Percentiles rank a stretch among this genome's conserved stretches.
Evolutionary conservation across 768 basidiomycete species (phyloP).

Genomic region (Leccinum ochraceum): DNA sequence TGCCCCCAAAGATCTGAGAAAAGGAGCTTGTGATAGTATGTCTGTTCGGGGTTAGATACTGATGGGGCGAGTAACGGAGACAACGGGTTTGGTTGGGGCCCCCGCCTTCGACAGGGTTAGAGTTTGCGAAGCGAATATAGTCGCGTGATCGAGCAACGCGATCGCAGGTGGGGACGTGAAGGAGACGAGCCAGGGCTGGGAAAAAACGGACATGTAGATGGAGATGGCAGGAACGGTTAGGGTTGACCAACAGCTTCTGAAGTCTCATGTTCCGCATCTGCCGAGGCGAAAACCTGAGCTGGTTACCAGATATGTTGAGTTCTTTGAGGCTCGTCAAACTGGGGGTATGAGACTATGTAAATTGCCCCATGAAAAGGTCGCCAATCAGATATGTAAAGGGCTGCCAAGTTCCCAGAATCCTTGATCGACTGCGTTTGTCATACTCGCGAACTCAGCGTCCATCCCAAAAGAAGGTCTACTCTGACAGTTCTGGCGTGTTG

Average conservation of each 20-base stretch:
- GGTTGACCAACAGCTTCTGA: constrained; percentile 45
- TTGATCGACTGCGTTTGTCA: too few relatives aligned
- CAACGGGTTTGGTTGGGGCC: constrained; percentile 6
- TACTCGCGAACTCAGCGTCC: too few relatives aligned
- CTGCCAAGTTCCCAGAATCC: too few relatives aligned
- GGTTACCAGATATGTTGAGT: constrained; percentile 62
- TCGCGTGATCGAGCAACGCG: constrained; percentile 18
- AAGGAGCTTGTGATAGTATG: too few relatives aligned
- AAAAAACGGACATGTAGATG: constrained; percentile 15
- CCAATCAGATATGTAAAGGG: too few relatives aligned
- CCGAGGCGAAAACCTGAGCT: constrained; percentile 58
- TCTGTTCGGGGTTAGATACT: too few relatives aligned
- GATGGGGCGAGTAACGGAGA: constrained; percentile 9
- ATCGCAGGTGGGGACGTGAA: not conserved
- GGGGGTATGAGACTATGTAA: too few relatives aligned
- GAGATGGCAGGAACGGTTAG: constrained; percentile 58
- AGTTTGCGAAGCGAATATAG: constrained; percentile 6
- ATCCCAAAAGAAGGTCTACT: too few relatives aligned
- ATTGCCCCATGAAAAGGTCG: too few relatives aligned
- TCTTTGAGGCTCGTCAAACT: constrained; percentile 51
- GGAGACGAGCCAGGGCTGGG: not conserved
- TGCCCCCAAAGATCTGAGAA: not conserved
- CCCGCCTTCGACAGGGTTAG: not conserved
- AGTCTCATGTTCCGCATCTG: constrained; percentile 61
- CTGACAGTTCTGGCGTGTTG: too few relatives aligned